Conservation (phyloP, 2,329 filamentous ascomycete genomes). For the Epichloe sylvatica region DNA sequence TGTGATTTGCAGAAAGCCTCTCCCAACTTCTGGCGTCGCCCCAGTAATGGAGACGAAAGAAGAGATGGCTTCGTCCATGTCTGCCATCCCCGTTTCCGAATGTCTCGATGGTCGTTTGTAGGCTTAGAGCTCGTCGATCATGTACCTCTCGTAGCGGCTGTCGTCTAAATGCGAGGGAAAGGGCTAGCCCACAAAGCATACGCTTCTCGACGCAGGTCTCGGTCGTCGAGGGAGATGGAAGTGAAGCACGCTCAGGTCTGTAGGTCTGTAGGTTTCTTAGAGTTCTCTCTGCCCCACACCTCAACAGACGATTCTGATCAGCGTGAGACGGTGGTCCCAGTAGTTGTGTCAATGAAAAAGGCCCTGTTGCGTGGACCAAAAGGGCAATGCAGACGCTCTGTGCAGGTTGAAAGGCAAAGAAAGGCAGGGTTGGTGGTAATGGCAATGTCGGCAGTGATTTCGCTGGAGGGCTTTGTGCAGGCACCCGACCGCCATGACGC, state of each 20-base stretch:
- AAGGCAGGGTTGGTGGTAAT: too few relatives aligned
- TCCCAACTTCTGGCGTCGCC: slow-evolving; percentile 57
- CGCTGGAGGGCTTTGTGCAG: slow-evolving; percentile 7
- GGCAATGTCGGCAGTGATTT: background rate
- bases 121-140: background rate
- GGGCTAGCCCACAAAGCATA: too few relatives aligned
- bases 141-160: background rate
- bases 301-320: background rate
- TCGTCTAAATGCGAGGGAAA: background rate
- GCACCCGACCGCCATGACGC: slow-evolving; percentile 21
- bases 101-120: background rate
- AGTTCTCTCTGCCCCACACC: background rate
- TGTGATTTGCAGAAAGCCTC: slow-evolving; percentile 73
- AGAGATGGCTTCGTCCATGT: slow-evolving; percentile 59
- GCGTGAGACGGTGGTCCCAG: background rate
- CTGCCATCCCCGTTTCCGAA: background rate
- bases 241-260: background rate
- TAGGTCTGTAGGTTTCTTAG: background rate
- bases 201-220: background rate
- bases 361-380: background rate
- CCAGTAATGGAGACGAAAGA: slow-evolving; percentile 75
- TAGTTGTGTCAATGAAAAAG: background rate
- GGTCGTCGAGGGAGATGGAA: background rate
- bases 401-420: background rate
- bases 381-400: background rate